Evolutionary conservation across 208 protist species (phyloP).

Genomic region (Acanthamoeba sp.): DNA sequence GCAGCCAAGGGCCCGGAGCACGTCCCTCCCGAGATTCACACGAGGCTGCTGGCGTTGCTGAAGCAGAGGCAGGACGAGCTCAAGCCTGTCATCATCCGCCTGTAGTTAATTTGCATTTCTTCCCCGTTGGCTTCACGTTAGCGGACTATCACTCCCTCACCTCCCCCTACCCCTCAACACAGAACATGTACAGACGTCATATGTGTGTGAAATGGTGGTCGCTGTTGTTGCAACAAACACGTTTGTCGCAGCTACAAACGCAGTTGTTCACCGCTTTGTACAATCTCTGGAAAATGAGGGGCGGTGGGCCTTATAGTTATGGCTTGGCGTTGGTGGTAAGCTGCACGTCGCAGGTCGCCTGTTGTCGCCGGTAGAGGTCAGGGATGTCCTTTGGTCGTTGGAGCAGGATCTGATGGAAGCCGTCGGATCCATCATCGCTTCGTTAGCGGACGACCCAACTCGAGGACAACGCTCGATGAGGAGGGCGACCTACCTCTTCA

Average conservation of each 20-base stretch:
- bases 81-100: slow-evolving; percentile 65
- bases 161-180: too few species aligned
- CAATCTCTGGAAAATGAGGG: too few species aligned
- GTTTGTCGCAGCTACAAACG: too few species aligned
- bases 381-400: slow-evolving; percentile 8
- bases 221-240: too few species aligned
- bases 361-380: neutral
- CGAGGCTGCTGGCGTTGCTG: slow-evolving; percentile 14
- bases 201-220: too few species aligned
- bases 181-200: too few species aligned
- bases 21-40: slow-evolving; percentile 25
- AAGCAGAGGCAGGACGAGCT: slow-evolving; percentile 53
- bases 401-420: slow-evolving; percentile 9
- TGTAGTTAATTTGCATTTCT: neutral
- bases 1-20: slow-evolving; percentile 38
- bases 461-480: neutral
- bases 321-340: neutral
- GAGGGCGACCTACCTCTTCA: neutral
- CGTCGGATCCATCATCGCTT: too few species aligned
- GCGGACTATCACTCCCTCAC: too few species aligned
- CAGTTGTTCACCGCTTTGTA: too few species aligned
- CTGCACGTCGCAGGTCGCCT: neutral
- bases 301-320: neutral
- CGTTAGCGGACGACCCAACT: too few species aligned
- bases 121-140: too few species aligned